Conservation (phyloP, 2,329 filamentous ascomycete species). For the Colletotrichum lupini region DNA sequence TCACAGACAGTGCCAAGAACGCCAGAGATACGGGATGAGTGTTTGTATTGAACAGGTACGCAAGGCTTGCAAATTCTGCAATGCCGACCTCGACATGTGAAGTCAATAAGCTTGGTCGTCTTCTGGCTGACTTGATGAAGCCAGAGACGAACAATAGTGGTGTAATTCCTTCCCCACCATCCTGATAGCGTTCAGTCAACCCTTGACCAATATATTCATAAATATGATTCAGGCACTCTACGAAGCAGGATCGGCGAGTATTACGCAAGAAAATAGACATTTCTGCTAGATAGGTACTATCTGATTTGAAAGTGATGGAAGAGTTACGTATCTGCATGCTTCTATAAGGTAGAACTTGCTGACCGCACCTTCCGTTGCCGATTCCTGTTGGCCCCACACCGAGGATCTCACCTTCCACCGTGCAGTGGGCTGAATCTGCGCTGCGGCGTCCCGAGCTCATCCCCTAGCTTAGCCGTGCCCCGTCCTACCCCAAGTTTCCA, state of each 20-base stretch:
- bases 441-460: not conserved
- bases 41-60: too few species aligned
- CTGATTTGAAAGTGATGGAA: not conserved
- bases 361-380: not conserved
- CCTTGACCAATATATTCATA: too few species aligned
- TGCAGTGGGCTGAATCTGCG: not conserved
- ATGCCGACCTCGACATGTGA: too few species aligned
- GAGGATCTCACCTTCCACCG: not conserved
- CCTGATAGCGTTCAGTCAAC: too few species aligned
- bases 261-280: too few species aligned
- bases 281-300: too few species aligned
- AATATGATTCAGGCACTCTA: too few species aligned
- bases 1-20: not conserved
- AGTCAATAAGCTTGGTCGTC: not conserved
- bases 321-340: too few species aligned
- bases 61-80: too few species aligned
- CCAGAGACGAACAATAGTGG: not conserved
- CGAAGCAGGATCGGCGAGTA: too few species aligned
- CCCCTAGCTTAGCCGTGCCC: not conserved
- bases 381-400: not conserved
- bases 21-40: too few species aligned
- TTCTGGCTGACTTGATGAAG: not conserved
- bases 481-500: slow-evolving; percentile 11
- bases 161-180: not conserved
- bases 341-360: too few species aligned